Percentiles rank a stretch among this genome's conserved stretches.
phyloP scores from a whole-genome alignment of 2,329 filamentous ascomycete genomes.

The Penicillium sp. region DNA sequence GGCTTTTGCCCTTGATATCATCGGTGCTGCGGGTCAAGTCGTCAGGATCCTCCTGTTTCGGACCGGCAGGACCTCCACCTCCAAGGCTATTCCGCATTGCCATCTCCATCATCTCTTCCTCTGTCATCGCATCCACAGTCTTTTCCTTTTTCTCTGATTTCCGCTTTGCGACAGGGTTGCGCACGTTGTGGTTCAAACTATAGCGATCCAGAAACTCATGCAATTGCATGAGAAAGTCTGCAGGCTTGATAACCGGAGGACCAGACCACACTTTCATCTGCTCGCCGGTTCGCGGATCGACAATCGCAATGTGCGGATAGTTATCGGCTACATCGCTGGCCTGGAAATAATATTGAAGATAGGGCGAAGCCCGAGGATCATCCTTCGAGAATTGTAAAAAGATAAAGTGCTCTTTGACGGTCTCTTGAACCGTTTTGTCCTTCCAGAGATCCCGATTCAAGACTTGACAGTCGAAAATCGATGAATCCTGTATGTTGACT shows the following conservation, averaged over 20 bases:
- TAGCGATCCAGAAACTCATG: slow-evolving; percentile 97
- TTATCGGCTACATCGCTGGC: slow-evolving; percentile 74
- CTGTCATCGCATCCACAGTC: slow-evolving; percentile 82
- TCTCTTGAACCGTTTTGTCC: slow-evolving; percentile 67
- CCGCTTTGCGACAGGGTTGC: slow-evolving; percentile 82
- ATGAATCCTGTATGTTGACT: slow-evolving; percentile 90
- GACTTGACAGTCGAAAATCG: slow-evolving; percentile 88
- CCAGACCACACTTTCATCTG: slow-evolving; percentile 96
- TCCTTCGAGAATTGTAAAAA: slow-evolving; percentile 93
- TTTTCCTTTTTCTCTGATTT: slow-evolving; percentile 65
- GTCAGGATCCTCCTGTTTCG: slow-evolving; percentile 72
- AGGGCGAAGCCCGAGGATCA: slow-evolving; percentile 69
- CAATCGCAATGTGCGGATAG: slow-evolving; percentile 91
- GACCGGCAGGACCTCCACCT: slow-evolving; percentile 41
- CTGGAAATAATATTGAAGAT: slow-evolving; percentile 85
- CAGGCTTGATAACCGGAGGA: slow-evolving; percentile 64
- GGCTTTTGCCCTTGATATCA: slow-evolving; percentile 46
- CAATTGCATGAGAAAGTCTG: slow-evolving; percentile 83
- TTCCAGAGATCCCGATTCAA: slow-evolving; percentile 97
- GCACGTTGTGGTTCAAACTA: slow-evolving; percentile 77
- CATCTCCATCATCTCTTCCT: slow-evolving; percentile 95
- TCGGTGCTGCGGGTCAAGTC: slow-evolving; percentile 66
- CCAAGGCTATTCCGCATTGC: slow-evolving; percentile 83
- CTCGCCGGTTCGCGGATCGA: slow-evolving; percentile 92
- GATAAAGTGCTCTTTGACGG: slow-evolving; percentile 85